Percentiles rank a stretch among this genome's conserved stretches.
Evolutionary conservation across 208 protist species (phyloP).

Genomic region (Tritrichomonas musculus): DNA sequence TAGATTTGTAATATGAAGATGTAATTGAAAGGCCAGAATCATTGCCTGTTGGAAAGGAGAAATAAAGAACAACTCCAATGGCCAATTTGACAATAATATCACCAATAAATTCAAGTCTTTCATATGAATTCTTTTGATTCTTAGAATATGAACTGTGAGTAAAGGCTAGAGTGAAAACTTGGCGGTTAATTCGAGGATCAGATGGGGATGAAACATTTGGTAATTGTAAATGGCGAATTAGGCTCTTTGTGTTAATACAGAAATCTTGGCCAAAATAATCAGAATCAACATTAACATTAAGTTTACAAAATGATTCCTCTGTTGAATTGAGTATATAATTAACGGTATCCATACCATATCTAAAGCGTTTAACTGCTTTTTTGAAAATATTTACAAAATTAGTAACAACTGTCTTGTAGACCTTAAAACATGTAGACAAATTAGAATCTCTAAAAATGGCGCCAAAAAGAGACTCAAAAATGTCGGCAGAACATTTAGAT

Average conservation of each 20-base stretch:
- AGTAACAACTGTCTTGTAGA: not conserved
- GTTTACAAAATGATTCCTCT: no score
- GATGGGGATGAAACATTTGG: no score
- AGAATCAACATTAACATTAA: no score
- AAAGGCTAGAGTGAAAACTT: not conserved
- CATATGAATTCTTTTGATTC: not conserved
- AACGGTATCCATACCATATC: not conserved
- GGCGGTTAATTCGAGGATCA: not conserved
- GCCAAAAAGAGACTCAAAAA: conserved; percentile 1
- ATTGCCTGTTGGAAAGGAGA: not conserved
- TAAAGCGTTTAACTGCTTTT: not conserved
- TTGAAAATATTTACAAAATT: not conserved
- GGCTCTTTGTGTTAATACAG: no score
- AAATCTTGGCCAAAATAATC: no score
- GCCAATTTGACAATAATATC: conserved; percentile 20
- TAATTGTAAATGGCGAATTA: no score
- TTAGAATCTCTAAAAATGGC: not conserved
- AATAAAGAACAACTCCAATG: not conserved
- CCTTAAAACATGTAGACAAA: not conserved
- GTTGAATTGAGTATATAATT: not conserved
- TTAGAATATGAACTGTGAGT: conserved; percentile 7
- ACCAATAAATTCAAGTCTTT: not conserved
- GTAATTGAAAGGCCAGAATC: not conserved
- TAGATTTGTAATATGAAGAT: not conserved
- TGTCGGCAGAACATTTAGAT: not conserved